phyloP scores from a whole-genome alignment of 352 stramenopile species.

The Pelagophyceae sp. region DNA sequence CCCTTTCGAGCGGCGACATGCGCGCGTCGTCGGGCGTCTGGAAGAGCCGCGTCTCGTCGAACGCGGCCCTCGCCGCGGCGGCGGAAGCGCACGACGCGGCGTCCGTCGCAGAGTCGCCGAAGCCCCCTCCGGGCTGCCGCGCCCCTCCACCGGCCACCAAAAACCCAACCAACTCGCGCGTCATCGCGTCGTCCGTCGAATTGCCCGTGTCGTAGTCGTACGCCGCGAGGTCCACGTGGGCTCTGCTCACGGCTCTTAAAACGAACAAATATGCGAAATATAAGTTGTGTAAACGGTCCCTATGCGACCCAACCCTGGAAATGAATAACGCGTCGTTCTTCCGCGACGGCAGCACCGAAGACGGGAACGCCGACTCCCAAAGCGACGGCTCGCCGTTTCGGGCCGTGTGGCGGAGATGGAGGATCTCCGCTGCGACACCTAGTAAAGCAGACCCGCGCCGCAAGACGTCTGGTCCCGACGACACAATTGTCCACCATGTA shows the following conservation, averaged over 20 bases:
- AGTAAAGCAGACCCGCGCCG: neutral
- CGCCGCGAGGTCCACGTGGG: constrained; percentile 73
- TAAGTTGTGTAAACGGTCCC: constrained; percentile 89
- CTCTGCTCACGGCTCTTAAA: constrained; percentile 77
- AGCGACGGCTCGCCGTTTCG: constrained; percentile 58
- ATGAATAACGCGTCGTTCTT: constrained; percentile 49
- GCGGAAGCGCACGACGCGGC: constrained; percentile 52
- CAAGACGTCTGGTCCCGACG: neutral
- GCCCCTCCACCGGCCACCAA: constrained; percentile 54
- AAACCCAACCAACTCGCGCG: constrained; percentile 54
- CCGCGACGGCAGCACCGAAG: constrained; percentile 25
- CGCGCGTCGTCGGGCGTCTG: constrained; percentile 24
- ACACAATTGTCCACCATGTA: constrained; percentile 35
- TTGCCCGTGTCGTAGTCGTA: constrained; percentile 91
- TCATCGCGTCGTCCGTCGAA: constrained; percentile 60
- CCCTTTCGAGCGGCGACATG: constrained; percentile 23
- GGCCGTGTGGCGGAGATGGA: constrained; percentile 45
- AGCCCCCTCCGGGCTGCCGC: constrained; percentile 39
- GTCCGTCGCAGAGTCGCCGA: constrained; percentile 47
- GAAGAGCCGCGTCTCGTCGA: constrained; percentile 70
- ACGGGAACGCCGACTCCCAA: constrained; percentile 38
- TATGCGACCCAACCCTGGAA: constrained; percentile 73
- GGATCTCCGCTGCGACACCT: neutral
- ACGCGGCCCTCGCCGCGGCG: constrained; percentile 46
- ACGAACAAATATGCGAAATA: constrained; percentile 97